Evolutionary conservation across 139 green algal genomes (phyloP).

Genomic region (Chlamydomonas sphaeroides): DNA sequence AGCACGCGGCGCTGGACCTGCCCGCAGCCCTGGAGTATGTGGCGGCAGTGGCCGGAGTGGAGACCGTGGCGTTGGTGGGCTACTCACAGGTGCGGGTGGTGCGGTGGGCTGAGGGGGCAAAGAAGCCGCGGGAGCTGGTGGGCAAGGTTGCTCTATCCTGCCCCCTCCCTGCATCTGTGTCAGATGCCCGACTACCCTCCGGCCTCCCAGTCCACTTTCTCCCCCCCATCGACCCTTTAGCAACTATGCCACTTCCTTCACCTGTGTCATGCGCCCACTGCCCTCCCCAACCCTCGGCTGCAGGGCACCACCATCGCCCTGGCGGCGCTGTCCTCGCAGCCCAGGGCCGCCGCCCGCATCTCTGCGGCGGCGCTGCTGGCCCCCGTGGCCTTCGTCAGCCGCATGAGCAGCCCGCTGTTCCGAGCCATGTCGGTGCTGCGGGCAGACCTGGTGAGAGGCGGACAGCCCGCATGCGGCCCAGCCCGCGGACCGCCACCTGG

Average conservation of each 20-base stretch:
- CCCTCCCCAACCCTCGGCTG: not conserved
- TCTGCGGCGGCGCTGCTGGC: constrained; percentile 59
- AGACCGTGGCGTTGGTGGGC: constrained; percentile 43
- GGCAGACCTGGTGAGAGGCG: constrained; percentile 44
- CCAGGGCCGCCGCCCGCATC: constrained; percentile 38
- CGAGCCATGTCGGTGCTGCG: constrained; percentile 45
- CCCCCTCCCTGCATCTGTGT: too few relatives aligned
- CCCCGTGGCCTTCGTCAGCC: constrained; percentile 60
- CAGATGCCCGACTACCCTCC: too few relatives aligned
- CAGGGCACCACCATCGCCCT: constrained; percentile 75
- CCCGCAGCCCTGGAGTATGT: constrained; percentile 60
- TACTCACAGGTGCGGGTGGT: constrained; percentile 46
- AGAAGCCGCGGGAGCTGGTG: too few relatives aligned
- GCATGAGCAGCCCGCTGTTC: constrained; percentile 51
- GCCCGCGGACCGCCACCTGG: not conserved
- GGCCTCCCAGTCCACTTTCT: too few relatives aligned
- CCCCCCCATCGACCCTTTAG: too few relatives aligned
- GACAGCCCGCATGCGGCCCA: not conserved
- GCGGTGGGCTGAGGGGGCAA: too few relatives aligned
- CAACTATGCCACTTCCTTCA: too few relatives aligned
- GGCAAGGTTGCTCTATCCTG: too few relatives aligned
- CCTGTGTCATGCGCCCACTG: too few relatives aligned
- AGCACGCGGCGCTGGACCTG: constrained; percentile 71
- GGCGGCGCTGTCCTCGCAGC: constrained; percentile 58
- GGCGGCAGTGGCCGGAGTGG: constrained; percentile 32